Evolutionary conservation across 2,329 filamentous ascomycete species (phyloP), one percentile per base, ranked within the genome.

Genomic region (Penicillium sp.): DNA sequence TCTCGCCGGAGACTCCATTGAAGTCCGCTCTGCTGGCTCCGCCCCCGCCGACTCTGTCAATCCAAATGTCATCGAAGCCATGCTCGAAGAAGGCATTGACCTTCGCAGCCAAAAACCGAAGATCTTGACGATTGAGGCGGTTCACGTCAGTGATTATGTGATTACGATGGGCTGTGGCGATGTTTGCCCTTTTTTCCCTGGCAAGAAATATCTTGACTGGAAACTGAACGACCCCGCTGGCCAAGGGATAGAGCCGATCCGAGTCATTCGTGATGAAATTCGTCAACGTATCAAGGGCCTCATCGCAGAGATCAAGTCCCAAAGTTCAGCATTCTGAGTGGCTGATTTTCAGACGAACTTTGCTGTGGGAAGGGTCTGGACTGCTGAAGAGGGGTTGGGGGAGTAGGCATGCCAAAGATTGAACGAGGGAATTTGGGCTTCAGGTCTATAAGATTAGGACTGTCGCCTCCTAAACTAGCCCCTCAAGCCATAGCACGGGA

Each of bases 141-240:
- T 70, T 3, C 54, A 66, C 44, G 54, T 43, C 14, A 69, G 68
- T 39, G 66, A 70, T 49, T 58, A 67, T 54, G 66, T 70, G 6
- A 67, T 69, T 50, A 70, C 67, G 19, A 70, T 70, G 69, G 68
- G 68, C n/a, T 70, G 67, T 59, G 69, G 68, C 1, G 68, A 70
- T 19, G 64, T 50, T 19, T 70, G 67, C 49, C 68, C 67, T 18
- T 59, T 68, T 43, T 70, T 63, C n/a, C 60, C 67, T 16, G 68
- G 68, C 9, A 70, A 70, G 43, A 59, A 65, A 14, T 70, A 69
- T 51, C 60, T 70, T 41, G 61, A 70, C 47, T 70, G 68, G 66
- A 16, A 69, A 59, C 64, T 69, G 43, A 58, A 66, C 3, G 67
- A 70, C 50, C 67, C 68, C 19, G 68, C 68, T 16, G 66, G 67